phyloP scores from a whole-genome alignment of 345 rosid species.

The Hypericum androsaemum region DNA sequence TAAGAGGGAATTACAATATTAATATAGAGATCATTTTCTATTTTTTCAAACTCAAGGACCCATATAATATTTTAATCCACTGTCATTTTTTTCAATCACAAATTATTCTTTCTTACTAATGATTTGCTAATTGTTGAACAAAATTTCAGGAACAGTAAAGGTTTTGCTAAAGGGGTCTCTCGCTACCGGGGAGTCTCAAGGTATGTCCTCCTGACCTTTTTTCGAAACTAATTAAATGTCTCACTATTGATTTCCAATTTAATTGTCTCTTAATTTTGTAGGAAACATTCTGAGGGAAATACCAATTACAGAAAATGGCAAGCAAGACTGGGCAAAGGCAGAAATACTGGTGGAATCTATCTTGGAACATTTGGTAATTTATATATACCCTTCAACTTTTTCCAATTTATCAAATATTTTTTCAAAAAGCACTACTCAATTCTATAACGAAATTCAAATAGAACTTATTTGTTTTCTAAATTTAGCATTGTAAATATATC shows the following conservation, averaged over 20 bases:
- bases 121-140: background rate
- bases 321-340: slow-evolving; percentile 19
- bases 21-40: too few species aligned
- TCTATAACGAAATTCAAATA: background rate
- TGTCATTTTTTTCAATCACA: too few species aligned
- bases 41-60: too few species aligned
- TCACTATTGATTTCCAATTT: background rate
- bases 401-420: background rate
- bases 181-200: slow-evolving; percentile 16
- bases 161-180: slow-evolving; percentile 13
- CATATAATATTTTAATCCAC: too few species aligned
- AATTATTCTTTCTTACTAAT: background rate
- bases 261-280: background rate
- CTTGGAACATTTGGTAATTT: slow-evolving; percentile 15
- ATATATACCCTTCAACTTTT: too few species aligned
- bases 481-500: too few species aligned
- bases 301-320: slow-evolving; percentile 18
- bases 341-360: slow-evolving; percentile 5
- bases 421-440: background rate
- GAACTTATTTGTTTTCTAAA: too few species aligned
- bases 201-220: background rate
- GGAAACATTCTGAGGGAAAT: slow-evolving; percentile 6
- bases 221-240: background rate
- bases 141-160: slow-evolving; percentile 8
- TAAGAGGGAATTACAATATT: too few species aligned